Percentiles rank a stretch among this genome's conserved stretches.
phyloP scores from a whole-genome alignment of 1,139 yeast species.

The Pichia sp. region DNA sequence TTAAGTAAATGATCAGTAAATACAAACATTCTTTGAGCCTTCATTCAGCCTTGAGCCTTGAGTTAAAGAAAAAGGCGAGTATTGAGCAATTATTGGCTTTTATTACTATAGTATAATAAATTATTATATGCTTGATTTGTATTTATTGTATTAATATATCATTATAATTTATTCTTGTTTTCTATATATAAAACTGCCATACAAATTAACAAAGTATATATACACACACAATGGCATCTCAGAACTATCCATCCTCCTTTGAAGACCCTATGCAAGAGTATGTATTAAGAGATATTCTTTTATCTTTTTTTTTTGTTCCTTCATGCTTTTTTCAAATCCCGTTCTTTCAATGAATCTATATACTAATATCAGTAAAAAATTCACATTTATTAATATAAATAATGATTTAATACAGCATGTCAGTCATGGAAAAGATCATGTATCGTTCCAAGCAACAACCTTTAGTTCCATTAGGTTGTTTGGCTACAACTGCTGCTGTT shows the following conservation, averaged over 20 bases:
- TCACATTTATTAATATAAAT: background rate
- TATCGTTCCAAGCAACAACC: conserved; percentile 62
- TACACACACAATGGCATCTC: conserved; percentile 26
- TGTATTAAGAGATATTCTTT: conserved; percentile 11
- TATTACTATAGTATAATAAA: too few relatives aligned
- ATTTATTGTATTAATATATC: too few relatives aligned
- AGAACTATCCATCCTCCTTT: conserved; percentile 30
- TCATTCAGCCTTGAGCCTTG: too few relatives aligned
- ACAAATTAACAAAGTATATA: too few relatives aligned
- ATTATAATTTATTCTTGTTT: too few relatives aligned
- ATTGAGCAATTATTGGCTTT: too few relatives aligned
- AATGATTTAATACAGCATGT: conserved; percentile 15
- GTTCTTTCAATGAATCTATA: too few relatives aligned
- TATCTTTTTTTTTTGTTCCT: background rate
- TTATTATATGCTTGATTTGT: too few relatives aligned
- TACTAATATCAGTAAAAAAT: background rate
- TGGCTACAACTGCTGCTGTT: conserved; percentile 78
- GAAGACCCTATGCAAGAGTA: conserved; percentile 30
- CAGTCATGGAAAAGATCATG: conserved; percentile 28
- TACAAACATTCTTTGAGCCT: too few relatives aligned
- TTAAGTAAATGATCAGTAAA: too few relatives aligned
- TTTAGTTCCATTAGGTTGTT: conserved; percentile 71
- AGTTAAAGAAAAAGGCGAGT: too few relatives aligned
- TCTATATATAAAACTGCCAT: too few relatives aligned
- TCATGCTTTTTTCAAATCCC: conserved; percentile 2